phyloP scores from a whole-genome alignment of 257 asterid species.

The Jasminum sambac region DNA sequence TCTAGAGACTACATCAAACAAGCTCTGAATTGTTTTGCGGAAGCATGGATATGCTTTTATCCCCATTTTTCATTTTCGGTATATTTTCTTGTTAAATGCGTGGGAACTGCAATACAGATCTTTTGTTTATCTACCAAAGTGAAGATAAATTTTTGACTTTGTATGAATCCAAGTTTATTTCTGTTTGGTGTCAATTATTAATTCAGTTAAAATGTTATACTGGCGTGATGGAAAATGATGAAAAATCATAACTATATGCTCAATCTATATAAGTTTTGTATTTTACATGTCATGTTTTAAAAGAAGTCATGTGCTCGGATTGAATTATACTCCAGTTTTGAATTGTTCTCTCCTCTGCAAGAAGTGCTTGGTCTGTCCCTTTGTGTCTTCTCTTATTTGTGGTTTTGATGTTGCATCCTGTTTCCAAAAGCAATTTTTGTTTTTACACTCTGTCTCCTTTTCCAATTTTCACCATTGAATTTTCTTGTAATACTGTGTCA shows the following conservation, averaged over 20 bases:
- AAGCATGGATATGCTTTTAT: not conserved
- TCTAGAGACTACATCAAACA: too few species aligned
- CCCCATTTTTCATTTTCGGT: not conserved
- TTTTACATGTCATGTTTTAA: not conserved
- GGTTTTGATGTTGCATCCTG: not conserved
- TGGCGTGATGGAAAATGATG: not conserved
- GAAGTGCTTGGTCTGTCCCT: too few species aligned
- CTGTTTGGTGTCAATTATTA: not conserved
- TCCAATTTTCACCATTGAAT: conserved; percentile 14
- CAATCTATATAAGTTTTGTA: not conserved
- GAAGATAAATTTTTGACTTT: not conserved
- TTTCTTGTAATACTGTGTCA: conserved; percentile 20
- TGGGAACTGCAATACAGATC: not conserved
- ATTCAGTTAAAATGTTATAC: not conserved
- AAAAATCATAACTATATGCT: not conserved
- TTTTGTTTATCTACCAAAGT: not conserved
- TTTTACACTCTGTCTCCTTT: not conserved
- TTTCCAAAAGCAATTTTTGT: not conserved
- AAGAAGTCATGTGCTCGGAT: not conserved
- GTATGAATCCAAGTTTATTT: not conserved
- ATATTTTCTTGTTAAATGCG: not conserved
- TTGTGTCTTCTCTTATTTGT: too few species aligned
- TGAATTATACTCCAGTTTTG: not conserved
- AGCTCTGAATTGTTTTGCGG: not conserved
- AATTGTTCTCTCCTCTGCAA: not conserved